Conservation (phyloP, 2,329 filamentous ascomycete species). For the Acrodontium crateriforme region DNA sequence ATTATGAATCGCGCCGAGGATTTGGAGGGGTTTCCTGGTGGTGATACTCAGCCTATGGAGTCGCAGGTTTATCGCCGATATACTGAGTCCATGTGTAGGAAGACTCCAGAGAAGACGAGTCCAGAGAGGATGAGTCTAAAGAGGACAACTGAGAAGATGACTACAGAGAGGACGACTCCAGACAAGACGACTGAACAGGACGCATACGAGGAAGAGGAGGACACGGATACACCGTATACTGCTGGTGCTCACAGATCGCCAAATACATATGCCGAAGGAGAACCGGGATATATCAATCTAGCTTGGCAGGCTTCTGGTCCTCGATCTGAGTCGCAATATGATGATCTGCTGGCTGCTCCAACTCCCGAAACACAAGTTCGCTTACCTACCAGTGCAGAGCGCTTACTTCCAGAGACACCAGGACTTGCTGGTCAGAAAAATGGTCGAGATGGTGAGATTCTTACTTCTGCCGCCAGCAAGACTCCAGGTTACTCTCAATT, state of each 20-base stretch:
- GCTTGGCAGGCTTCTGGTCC: constrained; percentile 11
- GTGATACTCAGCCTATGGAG: constrained; percentile 34
- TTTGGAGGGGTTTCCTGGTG: constrained; percentile 24
- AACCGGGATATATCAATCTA: constrained; percentile 21
- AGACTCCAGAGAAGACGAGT: constrained; percentile 5
- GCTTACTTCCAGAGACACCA: constrained; percentile 29
- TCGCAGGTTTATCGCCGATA: constrained; percentile 32
- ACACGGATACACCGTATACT: constrained; percentile 1
- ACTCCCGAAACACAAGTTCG: constrained; percentile 14
- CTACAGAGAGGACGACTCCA: no score
- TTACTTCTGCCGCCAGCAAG: constrained; percentile 29
- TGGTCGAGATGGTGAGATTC: constrained; percentile 24
- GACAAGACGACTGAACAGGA: not conserved
- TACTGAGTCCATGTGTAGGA: constrained; percentile 21
- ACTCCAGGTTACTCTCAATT: constrained; percentile 30
- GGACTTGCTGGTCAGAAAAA: constrained; percentile 27
- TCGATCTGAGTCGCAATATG: constrained; percentile 7
- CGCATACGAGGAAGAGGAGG: constrained; percentile 3
- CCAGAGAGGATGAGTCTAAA: constrained; percentile 8
- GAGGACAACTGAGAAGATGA: constrained; percentile 4
- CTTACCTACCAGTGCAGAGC: constrained; percentile 4
- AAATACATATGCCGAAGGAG: constrained; percentile 13
- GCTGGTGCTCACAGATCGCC: constrained; percentile 3
- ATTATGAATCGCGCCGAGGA: constrained; percentile 15
- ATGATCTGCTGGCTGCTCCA: constrained; percentile 12